phyloP scores from a whole-genome alignment of 257 asterid species.

The Schizonepeta tenuifolia region DNA sequence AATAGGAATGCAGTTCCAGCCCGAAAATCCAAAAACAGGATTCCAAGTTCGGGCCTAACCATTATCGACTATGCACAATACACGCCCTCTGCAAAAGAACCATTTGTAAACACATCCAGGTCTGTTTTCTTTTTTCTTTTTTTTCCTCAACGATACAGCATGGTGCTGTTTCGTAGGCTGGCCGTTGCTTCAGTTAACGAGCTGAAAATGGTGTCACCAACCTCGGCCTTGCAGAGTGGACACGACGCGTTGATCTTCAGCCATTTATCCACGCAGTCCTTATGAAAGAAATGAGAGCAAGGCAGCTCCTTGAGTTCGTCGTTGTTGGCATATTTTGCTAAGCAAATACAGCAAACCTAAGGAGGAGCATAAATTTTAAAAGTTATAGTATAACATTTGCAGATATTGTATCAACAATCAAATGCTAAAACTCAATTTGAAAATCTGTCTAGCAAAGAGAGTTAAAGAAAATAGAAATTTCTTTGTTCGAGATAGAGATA shows the following conservation, averaged over 20 bases:
- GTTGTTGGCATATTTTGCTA: conserved; percentile 79
- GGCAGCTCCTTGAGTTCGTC: conserved; percentile 90
- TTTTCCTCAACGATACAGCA: conserved; percentile 10
- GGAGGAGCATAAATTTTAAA: conserved; percentile 21
- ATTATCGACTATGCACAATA: conserved; percentile 8
- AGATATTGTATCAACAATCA: neutral
- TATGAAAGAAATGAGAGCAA: conserved; percentile 90
- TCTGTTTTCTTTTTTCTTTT: too few species aligned
- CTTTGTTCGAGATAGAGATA: conserved; percentile 10
- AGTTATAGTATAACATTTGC: neutral
- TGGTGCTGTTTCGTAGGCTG: conserved; percentile 46
- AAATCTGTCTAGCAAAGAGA: neutral
- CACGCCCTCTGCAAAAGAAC: neutral
- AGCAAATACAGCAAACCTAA: conserved; percentile 98
- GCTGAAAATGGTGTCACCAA: conserved; percentile 64
- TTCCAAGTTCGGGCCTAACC: neutral
- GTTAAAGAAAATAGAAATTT: neutral
- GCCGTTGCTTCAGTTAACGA: conserved; percentile 66
- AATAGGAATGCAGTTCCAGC: neutral
- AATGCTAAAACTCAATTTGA: neutral
- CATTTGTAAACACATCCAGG: neutral
- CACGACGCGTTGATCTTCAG: conserved; percentile 84
- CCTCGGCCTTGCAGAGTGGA: conserved; percentile 95
- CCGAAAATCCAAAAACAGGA: neutral
- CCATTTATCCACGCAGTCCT: conserved; percentile 96